Base-by-base conservation (phyloP, 176 grass and related monocot species). In the Eleusine coracana region DNA sequence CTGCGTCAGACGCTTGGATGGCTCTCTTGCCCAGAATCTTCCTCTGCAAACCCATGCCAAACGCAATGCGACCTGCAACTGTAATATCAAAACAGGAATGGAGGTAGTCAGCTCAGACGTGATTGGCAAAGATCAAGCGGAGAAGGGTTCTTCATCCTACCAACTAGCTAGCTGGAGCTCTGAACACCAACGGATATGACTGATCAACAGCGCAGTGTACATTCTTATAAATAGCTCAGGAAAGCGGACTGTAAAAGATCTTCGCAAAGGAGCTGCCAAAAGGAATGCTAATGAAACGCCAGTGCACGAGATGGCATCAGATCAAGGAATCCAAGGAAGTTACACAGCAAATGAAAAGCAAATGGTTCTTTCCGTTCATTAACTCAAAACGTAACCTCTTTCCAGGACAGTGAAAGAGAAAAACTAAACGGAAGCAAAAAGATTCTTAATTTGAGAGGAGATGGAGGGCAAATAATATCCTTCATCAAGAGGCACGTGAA, bases 321-420 rank as follows among this genome's bases (percentile, higher is more conserved):
- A 71, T 82, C 58, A 66, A 83, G 68, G 83, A 85, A 79, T 78
- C 67, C 29, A 27, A 72, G 67, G 83, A 79, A 85, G 68, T 72
- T 79, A 31, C 75, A 85, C 21, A 2, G 6, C n/a, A 65, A 61
- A 79, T 79, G 75, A 64, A 85, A 85, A 85, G 83, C 46, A 5
- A 13, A 13, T 34, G 41, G 10, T n/a, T 78, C 66, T 51, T 72
- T 58, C 28, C n/a, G 7, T 73, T 63, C 55, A 71, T 79, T 79
- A 16, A 28, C 42, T 38, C 68, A 64, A 72, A 71, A 63, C 44
- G 40, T 71, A 6, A 20, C 41, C 78, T 79, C 83, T 79, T 85
- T 85, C 83, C 42, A 71, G 42, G 39, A n/a, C 55, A 51, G 74
- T n/a, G 3, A 56, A 50, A 23, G 52, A 23, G 15, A 20, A 49